Evolutionary conservation across 2,329 filamentous ascomycete genomes (phyloP), one percentile per base, ranked within the genome.

Genomic region (Rhytidhysteron rufulum): DNA sequence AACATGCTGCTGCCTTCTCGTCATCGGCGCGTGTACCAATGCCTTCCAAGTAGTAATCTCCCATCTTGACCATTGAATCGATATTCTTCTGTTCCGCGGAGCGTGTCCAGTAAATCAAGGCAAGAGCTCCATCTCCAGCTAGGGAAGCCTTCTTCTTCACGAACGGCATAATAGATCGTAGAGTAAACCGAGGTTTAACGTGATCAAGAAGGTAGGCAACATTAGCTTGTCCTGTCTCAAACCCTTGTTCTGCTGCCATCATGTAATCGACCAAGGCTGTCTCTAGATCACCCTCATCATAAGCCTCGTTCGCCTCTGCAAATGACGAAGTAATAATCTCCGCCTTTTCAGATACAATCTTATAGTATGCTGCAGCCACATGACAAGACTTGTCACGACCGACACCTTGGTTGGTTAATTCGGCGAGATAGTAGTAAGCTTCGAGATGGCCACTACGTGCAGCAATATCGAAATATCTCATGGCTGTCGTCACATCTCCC

Each of bases 31-130:
- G 22, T 2, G 85, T 79, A 3, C 91, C 91, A 18, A 90, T 78
- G 5, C 93, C 93, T 41, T 80, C 69, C 22, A 95, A 82, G 64
- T 98, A 97, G 66, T 97, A 97, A 67, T 98, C 94, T 29, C 93
- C 93, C 86, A 97, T 95, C 69, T 98, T 98, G 50, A 98, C 86
- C 47, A 95, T 76, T 0, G 90, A 87, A 66, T 98, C 93, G 33
- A 95, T 85, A 51, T 98, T 98, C 34, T 83, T 79, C 62, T 98
- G 94, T 50, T 88, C 86, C 2, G 93, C 89, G 8, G 91, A 96
- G 25, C 93, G 82, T 1, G 91, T 96, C 88, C 90, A 98, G 68
- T 95, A 93, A 25, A 95, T 83, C 36, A 98, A 75, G 1, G 89
- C 89, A 3, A 95, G 67, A 3, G 74, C 71, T 1, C 80, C 71